A percentile compares a stretch with the other conserved stretches of the same genome.
Conservation (phyloP, 768 basidiomycete genomes). For the Nidularia pulvinata region DNA sequence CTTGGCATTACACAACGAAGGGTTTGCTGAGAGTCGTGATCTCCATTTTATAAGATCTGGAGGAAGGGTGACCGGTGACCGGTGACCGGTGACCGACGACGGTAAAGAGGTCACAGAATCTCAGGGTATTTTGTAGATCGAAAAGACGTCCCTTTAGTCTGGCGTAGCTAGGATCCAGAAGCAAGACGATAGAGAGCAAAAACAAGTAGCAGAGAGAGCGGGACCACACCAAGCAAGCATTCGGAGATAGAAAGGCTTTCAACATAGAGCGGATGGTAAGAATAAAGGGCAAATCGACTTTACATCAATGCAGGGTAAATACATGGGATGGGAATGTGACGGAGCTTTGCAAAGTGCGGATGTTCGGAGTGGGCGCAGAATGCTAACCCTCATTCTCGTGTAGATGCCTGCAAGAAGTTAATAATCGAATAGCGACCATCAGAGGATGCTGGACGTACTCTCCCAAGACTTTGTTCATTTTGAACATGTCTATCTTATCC, state of each 20-base stretch:
- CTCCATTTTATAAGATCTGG: no score
- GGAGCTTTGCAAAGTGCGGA: background rate
- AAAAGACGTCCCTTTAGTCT: no score
- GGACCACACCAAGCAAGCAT: background rate
- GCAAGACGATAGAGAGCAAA: no score
- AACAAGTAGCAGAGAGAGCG: no score
- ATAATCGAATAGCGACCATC: background rate
- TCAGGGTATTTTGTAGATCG: no score
- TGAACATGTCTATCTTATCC: conserved; percentile 91
- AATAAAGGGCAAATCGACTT: background rate
- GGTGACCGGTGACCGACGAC: no score
- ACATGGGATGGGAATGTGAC: background rate
- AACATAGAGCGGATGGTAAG: background rate
- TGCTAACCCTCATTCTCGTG: conserved; percentile 25
- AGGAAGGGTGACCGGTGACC: no score
- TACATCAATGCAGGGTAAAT: background rate
- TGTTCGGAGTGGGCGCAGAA: background rate
- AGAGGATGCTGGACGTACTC: conserved; percentile 41
- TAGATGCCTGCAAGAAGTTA: conserved; percentile 25
- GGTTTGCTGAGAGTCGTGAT: no score
- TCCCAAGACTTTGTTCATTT: conserved; percentile 91
- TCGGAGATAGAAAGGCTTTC: background rate
- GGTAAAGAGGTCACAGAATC: no score
- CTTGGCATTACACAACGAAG: no score
- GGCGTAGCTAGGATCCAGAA: no score